These are phyloP conservation scores for Metschnikowia noctiluminum DNA, from an alignment of 805 yeast species.

Conservation along the genomic window DNA sequence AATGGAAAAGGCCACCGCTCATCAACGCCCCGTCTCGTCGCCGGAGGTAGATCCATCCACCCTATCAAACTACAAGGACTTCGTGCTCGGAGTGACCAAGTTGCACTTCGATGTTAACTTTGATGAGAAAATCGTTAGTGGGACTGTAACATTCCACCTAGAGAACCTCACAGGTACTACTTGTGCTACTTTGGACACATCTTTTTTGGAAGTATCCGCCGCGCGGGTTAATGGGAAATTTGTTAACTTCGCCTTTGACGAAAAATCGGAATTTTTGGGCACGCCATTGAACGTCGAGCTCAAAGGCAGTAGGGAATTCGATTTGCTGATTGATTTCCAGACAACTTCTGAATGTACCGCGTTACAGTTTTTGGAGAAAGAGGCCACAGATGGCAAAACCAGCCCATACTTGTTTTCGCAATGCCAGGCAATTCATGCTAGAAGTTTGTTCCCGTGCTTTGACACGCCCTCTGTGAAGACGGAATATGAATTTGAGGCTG, in stretches of 20 bases:
- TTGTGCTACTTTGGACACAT: constrained; percentile 62
- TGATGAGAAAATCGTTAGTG: constrained; percentile 47
- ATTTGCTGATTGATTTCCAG: constrained; percentile 48
- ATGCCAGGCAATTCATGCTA: constrained; percentile 87
- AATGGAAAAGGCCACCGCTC: constrained; percentile 11
- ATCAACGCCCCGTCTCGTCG: constrained; percentile 15
- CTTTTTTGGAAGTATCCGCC: constrained; percentile 48
- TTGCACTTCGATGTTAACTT: constrained; percentile 57
- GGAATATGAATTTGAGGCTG: constrained; percentile 53
- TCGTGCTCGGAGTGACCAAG: constrained; percentile 49
- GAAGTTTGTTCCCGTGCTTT: constrained; percentile 84
- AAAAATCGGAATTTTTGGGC: constrained; percentile 56
- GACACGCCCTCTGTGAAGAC: constrained; percentile 87
- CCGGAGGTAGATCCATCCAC: constrained; percentile 64
- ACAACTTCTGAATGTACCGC: constrained; percentile 82
- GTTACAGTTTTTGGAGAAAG: constrained; percentile 76
- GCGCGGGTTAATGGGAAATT: constrained; percentile 42
- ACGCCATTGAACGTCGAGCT: constrained; percentile 44
- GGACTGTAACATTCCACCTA: constrained; percentile 52
- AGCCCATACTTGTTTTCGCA: constrained; percentile 80
- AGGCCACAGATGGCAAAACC: constrained; percentile 68
- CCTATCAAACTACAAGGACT: constrained; percentile 61
- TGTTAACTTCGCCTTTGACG: constrained; percentile 32
- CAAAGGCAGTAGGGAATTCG: constrained; percentile 13
- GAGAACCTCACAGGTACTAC: constrained; percentile 22